phyloP scores from a whole-genome alignment of 495 filamentous ascomycete species.

The Penicillium parvum region DNA sequence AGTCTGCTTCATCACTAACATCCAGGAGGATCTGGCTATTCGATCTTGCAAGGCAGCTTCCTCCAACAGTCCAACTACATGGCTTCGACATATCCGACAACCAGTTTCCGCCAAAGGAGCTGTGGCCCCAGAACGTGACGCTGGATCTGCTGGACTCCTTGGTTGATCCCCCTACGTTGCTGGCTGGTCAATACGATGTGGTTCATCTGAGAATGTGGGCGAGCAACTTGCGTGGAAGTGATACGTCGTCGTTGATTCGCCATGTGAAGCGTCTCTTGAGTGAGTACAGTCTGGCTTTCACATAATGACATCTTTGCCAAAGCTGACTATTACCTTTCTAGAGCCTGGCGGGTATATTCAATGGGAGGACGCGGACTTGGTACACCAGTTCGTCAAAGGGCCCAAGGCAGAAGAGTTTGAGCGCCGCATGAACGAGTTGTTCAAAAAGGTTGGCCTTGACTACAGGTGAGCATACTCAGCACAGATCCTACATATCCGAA shows the following conservation, averaged over 20 bases:
- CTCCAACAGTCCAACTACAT: slow-evolving; percentile 14
- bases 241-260: slow-evolving; percentile 12
- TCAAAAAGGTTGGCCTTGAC: slow-evolving; percentile 5
- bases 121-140: slow-evolving; percentile 26
- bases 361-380: slow-evolving; percentile 29
- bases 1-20: no score
- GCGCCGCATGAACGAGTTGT: not conserved
- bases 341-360: slow-evolving; percentile 32
- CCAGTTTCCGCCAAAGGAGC: slow-evolving; percentile 20
- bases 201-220: slow-evolving; percentile 34
- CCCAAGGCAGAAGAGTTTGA: slow-evolving; percentile 4
- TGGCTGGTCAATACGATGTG: slow-evolving; percentile 31
- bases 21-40: slow-evolving; percentile 27
- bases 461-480: slow-evolving; percentile 13
- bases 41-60: slow-evolving; percentile 24
- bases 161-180: slow-evolving; percentile 15
- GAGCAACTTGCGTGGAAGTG: slow-evolving; percentile 21
- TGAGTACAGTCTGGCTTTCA: slow-evolving; percentile 5
- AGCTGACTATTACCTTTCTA: slow-evolving; percentile 1
- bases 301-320: slow-evolving; percentile 2
- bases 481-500: no score
- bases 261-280: slow-evolving; percentile 16
- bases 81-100: slow-evolving; percentile 31
- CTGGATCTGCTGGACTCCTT: slow-evolving; percentile 25
- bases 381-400: slow-evolving; percentile 9